Percentiles rank a stretch among this genome's conserved stretches.
Conservation (phyloP, 805 yeast species). For the Debaryomyces maramus region DNA sequence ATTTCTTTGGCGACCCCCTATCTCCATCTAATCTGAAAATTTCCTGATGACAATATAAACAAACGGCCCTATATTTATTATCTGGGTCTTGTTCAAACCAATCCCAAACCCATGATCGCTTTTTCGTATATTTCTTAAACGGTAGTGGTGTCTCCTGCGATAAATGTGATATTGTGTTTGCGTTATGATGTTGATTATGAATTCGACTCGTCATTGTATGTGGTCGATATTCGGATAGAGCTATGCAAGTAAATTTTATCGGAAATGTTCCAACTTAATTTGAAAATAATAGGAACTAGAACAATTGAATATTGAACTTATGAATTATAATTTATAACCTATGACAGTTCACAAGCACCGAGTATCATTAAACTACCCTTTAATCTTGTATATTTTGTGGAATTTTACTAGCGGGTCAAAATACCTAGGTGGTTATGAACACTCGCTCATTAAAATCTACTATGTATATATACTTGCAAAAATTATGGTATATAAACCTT, state of each 20-base stretch:
- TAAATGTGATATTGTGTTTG: slow-evolving; percentile 15
- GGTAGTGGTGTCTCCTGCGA: slow-evolving; percentile 16
- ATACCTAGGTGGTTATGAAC: slow-evolving; percentile 1
- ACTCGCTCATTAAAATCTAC: neutral
- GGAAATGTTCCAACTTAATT: neutral
- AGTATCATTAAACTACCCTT: neutral
- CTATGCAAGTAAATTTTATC: neutral
- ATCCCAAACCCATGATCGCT: slow-evolving; percentile 20
- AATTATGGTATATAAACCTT: slow-evolving; percentile 57
- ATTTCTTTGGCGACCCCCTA: slow-evolving; percentile 18
- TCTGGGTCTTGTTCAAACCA: slow-evolving; percentile 18
- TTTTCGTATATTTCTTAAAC: slow-evolving; percentile 17
- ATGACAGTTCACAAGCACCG: neutral
- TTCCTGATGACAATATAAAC: slow-evolving; percentile 16
- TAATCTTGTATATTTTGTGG: neutral
- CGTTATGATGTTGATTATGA: slow-evolving; percentile 9
- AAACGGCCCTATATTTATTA: slow-evolving; percentile 17
- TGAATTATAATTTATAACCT: neutral
- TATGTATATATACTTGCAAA: neutral
- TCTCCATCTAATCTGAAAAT: slow-evolving; percentile 17
- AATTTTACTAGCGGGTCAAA: neutral
- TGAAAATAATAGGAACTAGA: neutral
- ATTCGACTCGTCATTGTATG: slow-evolving; percentile 11
- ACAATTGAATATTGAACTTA: neutral
- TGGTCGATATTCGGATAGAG: slow-evolving; percentile 9